These are phyloP conservation scores for Chlorella ohadii DNA, from an alignment of 139 green algal species.

Conservation along the genomic window DNA sequence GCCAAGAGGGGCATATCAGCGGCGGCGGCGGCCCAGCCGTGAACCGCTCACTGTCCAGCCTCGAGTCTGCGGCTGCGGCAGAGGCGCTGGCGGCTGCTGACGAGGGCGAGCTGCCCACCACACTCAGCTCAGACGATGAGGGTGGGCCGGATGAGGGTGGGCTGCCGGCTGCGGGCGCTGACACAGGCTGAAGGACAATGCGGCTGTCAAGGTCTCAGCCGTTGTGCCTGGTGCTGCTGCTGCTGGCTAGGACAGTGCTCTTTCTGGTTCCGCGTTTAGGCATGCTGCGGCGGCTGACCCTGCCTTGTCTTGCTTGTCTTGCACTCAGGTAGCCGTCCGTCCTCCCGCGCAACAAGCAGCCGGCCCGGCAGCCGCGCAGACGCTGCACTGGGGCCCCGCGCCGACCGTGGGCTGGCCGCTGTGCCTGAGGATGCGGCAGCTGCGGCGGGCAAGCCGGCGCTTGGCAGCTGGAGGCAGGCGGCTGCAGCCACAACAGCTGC, in stretches of 20 bases:
- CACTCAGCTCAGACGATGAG: slow-evolving; percentile 34
- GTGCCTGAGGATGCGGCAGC: not conserved
- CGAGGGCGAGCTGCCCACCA: not conserved
- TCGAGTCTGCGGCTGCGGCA: not conserved
- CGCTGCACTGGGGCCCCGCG: not conserved
- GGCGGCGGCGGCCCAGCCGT: not conserved
- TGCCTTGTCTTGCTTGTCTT: not conserved
- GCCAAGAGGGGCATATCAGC: not conserved
- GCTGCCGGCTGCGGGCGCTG: not conserved
- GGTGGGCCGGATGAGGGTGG: not conserved
- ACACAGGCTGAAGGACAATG: too few species aligned
- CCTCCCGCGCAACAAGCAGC: slow-evolving; percentile 4
- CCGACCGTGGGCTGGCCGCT: not conserved
- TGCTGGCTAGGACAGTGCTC: too few species aligned
- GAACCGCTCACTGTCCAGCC: not conserved
- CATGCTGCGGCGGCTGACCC: too few species aligned
- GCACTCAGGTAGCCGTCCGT: not conserved
- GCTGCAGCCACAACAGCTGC: not conserved
- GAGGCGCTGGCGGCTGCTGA: not conserved
- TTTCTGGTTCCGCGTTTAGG: too few species aligned
- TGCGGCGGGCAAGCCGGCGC: not conserved
- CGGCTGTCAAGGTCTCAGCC: too few species aligned
- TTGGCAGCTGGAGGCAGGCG: not conserved
- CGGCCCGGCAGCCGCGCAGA: not conserved
- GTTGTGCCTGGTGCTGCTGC: too few species aligned